Conservation (phyloP, 23 red algal species). For the Cyanidioschyzon merolae region DNA sequence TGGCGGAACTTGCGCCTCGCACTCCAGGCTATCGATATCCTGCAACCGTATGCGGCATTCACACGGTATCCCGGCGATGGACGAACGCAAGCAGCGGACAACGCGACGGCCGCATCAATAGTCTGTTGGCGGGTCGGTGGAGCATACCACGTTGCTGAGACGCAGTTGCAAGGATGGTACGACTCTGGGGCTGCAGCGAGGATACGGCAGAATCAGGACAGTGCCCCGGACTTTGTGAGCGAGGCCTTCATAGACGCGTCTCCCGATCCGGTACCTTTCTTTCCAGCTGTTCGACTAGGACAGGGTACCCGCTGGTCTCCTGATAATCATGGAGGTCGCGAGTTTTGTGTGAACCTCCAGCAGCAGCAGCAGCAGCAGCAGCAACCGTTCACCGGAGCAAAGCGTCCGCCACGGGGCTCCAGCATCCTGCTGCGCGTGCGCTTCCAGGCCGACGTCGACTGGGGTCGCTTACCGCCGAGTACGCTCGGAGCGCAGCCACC, state of each 20-base stretch:
- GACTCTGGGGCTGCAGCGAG: background rate
- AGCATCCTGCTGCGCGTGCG: constrained; percentile 8
- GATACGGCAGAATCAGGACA: background rate
- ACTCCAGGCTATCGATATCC: constrained; percentile 42
- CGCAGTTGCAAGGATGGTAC: constrained; percentile 29
- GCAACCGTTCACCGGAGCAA: background rate
- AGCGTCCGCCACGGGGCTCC: no score
- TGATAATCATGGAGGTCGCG: background rate
- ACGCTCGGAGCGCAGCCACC: background rate
- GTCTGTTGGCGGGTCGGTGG: constrained; percentile 41
- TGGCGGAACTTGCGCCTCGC: constrained; percentile 74
- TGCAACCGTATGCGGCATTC: constrained; percentile 53
- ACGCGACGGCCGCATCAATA: background rate
- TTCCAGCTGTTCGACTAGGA: background rate
- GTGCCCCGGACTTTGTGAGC: background rate
- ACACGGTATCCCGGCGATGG: background rate
- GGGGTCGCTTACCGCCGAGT: background rate
- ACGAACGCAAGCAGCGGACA: background rate
- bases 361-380: background rate
- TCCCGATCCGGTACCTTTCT: background rate
- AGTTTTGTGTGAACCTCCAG: background rate
- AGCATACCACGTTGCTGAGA: constrained; percentile 40
- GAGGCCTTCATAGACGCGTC: background rate
- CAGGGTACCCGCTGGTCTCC: background rate
- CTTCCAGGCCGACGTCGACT: constrained; percentile 7